Conservation (phyloP, 192 early-diverging fungal species). For the Coemansia sp. region DNA sequence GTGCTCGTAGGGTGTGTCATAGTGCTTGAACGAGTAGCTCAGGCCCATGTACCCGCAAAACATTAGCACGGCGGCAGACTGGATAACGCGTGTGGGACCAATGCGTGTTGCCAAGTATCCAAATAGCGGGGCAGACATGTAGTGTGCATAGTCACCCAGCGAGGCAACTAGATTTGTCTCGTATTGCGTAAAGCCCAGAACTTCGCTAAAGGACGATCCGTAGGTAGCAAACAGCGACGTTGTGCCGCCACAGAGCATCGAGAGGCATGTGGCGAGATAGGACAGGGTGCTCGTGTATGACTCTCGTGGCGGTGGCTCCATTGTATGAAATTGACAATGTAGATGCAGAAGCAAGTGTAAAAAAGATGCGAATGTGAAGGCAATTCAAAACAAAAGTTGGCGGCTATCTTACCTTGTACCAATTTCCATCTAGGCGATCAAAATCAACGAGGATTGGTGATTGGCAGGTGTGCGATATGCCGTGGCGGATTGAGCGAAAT, state of each 20-base stretch:
- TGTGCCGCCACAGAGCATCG: constrained; percentile 59
- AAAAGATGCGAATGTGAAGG: not conserved
- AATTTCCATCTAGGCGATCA: too few relatives aligned
- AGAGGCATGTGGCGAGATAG: constrained; percentile 44
- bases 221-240: constrained; percentile 67
- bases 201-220: constrained; percentile 51
- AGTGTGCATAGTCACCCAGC: constrained; percentile 63
- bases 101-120: constrained; percentile 52
- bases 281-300: constrained; percentile 42
- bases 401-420: too few relatives aligned
- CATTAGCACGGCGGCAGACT: constrained; percentile 32
- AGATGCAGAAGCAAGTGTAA: not conserved
- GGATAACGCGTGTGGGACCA: constrained; percentile 38
- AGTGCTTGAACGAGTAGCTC: constrained; percentile 29
- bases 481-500: constrained; percentile 1
- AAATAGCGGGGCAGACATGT: constrained; percentile 60
- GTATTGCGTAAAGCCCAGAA: constrained; percentile 58
- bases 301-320: constrained; percentile 37
- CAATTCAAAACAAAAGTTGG: too few relatives aligned
- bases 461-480: too few relatives aligned
- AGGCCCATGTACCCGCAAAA: constrained; percentile 42
- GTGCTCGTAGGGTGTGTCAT: not conserved
- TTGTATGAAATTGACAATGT: not conserved
- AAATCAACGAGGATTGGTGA: too few relatives aligned
- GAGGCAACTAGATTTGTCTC: constrained; percentile 64